Base-by-base conservation (phyloP, 768 basidiomycete species). In the Lentinula raphanica region DNA sequence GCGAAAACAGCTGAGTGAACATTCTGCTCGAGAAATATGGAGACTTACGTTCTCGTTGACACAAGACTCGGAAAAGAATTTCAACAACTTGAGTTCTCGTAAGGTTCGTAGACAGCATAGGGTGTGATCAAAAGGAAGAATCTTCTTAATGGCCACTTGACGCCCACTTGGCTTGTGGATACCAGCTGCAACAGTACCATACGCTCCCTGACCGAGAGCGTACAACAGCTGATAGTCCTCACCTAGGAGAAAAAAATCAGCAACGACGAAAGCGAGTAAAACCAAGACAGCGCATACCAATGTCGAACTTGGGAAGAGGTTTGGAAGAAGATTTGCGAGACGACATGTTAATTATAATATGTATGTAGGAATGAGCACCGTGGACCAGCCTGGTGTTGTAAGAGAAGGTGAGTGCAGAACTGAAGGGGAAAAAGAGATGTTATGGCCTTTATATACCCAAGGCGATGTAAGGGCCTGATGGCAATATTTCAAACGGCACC, bases 111-210 rank as follows among this genome's bases (percentile, higher is more conserved):
- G 75, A 65, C 90, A 92, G 76, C 94, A 96, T 71, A 96, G 79
- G 31, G 91, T 88, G 69, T 96, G 94, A 66, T 96, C 94, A 71
- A 97, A 96, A 8, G 94, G 94, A 40, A 90, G 84, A 66, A 97
- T 88, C 74, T 92, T 94, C 82, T 96, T 98, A 75, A 96, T 95
- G 42, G 94, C 95, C 15, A 98, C 93, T 69, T 92, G 84, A 59
- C 85, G 84, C 31, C 87, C 84, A 7, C 86, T 84, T 5, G 90
- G 88, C 64, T 84, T 83, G 74, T 97, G 94, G 36, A 89, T 74
- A 32, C 94, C 95, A 56, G 94, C 90, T 57, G 83, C 90, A 50
- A 97, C 94, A 21, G 89, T 92, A 29, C 94, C 94, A 68, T 94
- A 94, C 48, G 92, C 91, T 56, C 93, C 90, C 74, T 92, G 90